Evolutionary conservation across 2,329 filamentous ascomycete species (phyloP).

Genomic region (Pseudodiploospora longispora): DNA sequence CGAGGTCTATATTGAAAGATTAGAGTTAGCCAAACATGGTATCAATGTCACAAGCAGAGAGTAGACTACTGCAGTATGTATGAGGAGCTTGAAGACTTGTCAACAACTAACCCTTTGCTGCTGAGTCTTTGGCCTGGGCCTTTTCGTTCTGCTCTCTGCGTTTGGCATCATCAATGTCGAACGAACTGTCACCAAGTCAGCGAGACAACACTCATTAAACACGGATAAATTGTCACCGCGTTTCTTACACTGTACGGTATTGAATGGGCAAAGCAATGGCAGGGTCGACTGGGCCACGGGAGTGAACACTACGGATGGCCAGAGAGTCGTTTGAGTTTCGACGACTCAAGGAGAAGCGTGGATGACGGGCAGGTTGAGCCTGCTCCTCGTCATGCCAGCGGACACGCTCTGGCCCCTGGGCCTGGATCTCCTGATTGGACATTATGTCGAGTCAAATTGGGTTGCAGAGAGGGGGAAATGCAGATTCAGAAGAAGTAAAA

Average conservation of each 20-base stretch:
- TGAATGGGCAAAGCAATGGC: conserved; percentile 38
- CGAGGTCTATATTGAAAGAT: conserved; percentile 38
- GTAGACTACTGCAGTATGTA: background rate
- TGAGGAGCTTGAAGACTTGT: background rate
- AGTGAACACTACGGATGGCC: conserved; percentile 32
- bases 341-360: conserved; percentile 12
- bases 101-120: conserved; percentile 32
- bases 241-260: conserved; percentile 44
- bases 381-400: conserved; percentile 31
- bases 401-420: conserved; percentile 19
- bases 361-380: conserved; percentile 13
- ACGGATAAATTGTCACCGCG: background rate
- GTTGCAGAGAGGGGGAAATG: background rate
- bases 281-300: conserved; percentile 17
- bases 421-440: conserved; percentile 8
- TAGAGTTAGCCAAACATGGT: no score
- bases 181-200: conserved; percentile 26
- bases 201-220: background rate
- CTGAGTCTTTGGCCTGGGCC: conserved; percentile 31
- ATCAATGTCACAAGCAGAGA: background rate
- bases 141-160: conserved; percentile 33
- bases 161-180: conserved; percentile 48
- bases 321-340: conserved; percentile 28
- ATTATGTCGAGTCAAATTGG: conserved; percentile 5
- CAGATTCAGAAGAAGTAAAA: background rate